Base-by-base conservation (phyloP, 75 land plant genomes). In the Cupressus sempervirens region DNA sequence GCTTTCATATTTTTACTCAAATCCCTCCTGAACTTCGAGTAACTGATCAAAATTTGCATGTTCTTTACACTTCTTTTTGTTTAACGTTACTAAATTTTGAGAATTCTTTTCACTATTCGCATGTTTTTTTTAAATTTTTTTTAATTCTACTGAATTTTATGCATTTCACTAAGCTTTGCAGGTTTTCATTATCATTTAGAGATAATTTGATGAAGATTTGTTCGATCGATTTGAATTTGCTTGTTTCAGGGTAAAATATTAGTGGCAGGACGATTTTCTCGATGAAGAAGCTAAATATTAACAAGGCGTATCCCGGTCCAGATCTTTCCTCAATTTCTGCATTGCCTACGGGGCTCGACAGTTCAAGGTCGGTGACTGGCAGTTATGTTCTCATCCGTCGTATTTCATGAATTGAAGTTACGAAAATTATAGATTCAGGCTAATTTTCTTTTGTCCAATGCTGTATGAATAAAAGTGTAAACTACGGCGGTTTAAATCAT, bases 261-360 rank as follows among this genome's bases (percentile, higher is more conserved):
- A 16, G 77, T 5, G 20, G 67, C 67, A 5, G 77, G 41, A 1
- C 77, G 18, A 38, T 75, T 75, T 48, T 43, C 48, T 77, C 20
- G 2, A 77, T 77, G 80, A 77, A 77, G 80, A 77, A 77, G 80
- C 46, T 77, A 40, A 77, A 77, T 26, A 77, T 77, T 26, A 77
- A 77, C 80, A 77, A 43, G 46, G 80, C 80, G 0, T 77, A 12
- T 38, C 48, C 48, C 26, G 80, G 46, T 40, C 50, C 80, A n/a
- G 48, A 77, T 46, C 46, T 77, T 38, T 20, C 80, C 26, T 77
- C 80, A 9, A 77, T 77, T 77, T 40, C 48, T 12, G 80, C 80
- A 77, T 38, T 77, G 38, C 80, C 80, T 77, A 29, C 48, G 30
- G 29, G 26, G 13, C 3, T 77, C 0, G 80, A 77, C 46, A 41